Conservation (phyloP, 2,329 filamentous ascomycete genomes). For the Fusarium sublunatum region DNA sequence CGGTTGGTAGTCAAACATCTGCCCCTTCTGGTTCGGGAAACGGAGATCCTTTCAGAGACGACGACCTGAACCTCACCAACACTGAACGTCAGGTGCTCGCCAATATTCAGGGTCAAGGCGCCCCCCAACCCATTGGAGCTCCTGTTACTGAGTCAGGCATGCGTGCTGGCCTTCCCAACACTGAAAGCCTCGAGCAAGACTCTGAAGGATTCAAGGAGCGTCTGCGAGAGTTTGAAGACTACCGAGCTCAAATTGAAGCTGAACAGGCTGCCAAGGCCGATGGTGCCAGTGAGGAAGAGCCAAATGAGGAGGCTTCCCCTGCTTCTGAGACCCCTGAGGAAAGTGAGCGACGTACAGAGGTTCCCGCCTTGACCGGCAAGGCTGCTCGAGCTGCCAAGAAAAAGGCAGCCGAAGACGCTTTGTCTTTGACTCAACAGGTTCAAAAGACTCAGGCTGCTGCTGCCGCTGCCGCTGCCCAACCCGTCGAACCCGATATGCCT, state of each 20-base stretch:
- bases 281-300: slow-evolving; percentile 51
- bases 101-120: slow-evolving; percentile 47
- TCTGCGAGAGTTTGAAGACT: slow-evolving; percentile 83
- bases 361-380: slow-evolving; percentile 37
- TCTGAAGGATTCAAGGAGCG: slow-evolving; percentile 74
- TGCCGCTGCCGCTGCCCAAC: slow-evolving; percentile 54
- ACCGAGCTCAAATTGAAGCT: slow-evolving; percentile 78
- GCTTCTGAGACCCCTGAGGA: slow-evolving; percentile 17
- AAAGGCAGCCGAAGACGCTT: slow-evolving; percentile 52
- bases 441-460: slow-evolving; percentile 74
- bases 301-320: slow-evolving; percentile 30
- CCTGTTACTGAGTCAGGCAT: slow-evolving; percentile 50
- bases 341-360: slow-evolving; percentile 27
- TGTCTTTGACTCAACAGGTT: slow-evolving; percentile 86
- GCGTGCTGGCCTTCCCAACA: slow-evolving; percentile 61
- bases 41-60: slow-evolving; percentile 71
- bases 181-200: slow-evolving; percentile 64
- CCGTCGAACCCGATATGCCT: slow-evolving; percentile 72
- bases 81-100: slow-evolving; percentile 66
- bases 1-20: slow-evolving; percentile 48
- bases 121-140: slow-evolving; percentile 54
- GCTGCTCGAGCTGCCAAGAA: slow-evolving; percentile 48
- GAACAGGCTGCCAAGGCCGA: slow-evolving; percentile 54
- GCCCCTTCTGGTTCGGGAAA: slow-evolving; percentile 48
- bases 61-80: slow-evolving; percentile 74